phyloP scores from a whole-genome alignment of 495 filamentous ascomycete species.

The Amphirosellinia nigrospora region DNA sequence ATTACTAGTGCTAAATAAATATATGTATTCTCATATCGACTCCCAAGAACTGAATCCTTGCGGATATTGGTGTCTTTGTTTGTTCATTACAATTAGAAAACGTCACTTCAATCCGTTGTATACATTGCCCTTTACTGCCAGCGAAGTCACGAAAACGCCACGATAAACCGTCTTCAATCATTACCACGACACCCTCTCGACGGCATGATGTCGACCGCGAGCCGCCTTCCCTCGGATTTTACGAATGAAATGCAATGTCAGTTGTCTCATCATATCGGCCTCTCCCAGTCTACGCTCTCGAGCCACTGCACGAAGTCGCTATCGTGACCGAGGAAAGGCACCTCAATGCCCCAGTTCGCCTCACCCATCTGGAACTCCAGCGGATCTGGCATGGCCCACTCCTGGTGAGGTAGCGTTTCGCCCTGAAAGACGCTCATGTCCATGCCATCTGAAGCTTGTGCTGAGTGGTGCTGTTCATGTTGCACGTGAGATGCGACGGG shows the following conservation, averaged over 20 bases:
- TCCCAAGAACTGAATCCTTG: neutral
- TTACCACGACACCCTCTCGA: neutral
- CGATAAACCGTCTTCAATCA: neutral
- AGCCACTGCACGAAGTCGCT: slow-evolving; percentile 45
- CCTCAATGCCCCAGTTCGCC: slow-evolving; percentile 35
- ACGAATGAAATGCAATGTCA: neutral
- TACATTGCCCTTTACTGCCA: neutral
- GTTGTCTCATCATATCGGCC: slow-evolving; percentile 14
- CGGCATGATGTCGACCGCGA: neutral
- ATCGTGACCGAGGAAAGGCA: slow-evolving; percentile 39
- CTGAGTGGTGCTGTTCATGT: slow-evolving; percentile 15
- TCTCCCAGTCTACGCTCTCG: slow-evolving; percentile 42
- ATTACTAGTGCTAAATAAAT: neutral
- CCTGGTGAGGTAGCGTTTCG: slow-evolving; percentile 23
- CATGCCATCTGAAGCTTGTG: slow-evolving; percentile 11
- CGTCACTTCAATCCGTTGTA: neutral
- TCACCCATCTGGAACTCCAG: slow-evolving; percentile 35
- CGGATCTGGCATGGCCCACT: slow-evolving; percentile 24
- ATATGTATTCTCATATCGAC: neutral
- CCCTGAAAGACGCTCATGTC: slow-evolving; percentile 21
- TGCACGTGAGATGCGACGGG: slow-evolving; percentile 13
- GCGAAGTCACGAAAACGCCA: neutral
- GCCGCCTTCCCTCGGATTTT: neutral
- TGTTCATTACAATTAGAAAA: slow-evolving; percentile 14
- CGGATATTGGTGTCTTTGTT: neutral